These are phyloP conservation scores for Lactarius evosmus DNA, from an alignment of 768 basidiomycete genomes.

Conservation along the genomic window DNA sequence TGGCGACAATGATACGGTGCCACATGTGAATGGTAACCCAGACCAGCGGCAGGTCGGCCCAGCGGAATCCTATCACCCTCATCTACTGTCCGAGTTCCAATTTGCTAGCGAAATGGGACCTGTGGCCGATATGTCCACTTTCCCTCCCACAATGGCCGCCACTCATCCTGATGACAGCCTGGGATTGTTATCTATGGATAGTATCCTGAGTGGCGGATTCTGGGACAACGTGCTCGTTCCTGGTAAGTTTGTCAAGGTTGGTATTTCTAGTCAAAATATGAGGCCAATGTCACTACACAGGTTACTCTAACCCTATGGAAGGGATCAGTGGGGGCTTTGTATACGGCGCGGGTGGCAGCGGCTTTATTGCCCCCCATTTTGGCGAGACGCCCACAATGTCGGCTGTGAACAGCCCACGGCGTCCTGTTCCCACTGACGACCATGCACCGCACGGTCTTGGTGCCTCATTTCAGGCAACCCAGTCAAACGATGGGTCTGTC, in stretches of 20 bases:
- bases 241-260: conserved; percentile 46
- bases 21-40: conserved; percentile 20
- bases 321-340: conserved; percentile 83
- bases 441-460: conserved; percentile 31
- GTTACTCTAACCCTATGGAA: conserved; percentile 77
- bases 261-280: conserved; percentile 10
- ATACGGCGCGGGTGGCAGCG: conserved; percentile 79
- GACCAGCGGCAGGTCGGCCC: conserved; percentile 12
- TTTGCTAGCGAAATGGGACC: conserved; percentile 85
- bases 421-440: conserved; percentile 26
- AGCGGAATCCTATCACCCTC: conserved; percentile 16
- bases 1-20: conserved; percentile 10
- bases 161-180: conserved; percentile 40
- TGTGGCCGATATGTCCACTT: conserved; percentile 74
- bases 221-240: conserved; percentile 89
- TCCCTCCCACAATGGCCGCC: conserved; percentile 84
- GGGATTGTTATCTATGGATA: conserved; percentile 73
- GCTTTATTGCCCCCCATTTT: conserved; percentile 73
- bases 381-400: conserved; percentile 59
- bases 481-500: conserved; percentile 14
- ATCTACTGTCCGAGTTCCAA: conserved; percentile 55
- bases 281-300: conserved; percentile 38
- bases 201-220: conserved; percentile 72
- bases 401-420: conserved; percentile 45
- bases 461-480: conserved; percentile 13